Evolutionary conservation across 345 rosid genomes (phyloP), one percentile per base, ranked within the genome.

Genomic region (Anastatica hierochuntica): DNA sequence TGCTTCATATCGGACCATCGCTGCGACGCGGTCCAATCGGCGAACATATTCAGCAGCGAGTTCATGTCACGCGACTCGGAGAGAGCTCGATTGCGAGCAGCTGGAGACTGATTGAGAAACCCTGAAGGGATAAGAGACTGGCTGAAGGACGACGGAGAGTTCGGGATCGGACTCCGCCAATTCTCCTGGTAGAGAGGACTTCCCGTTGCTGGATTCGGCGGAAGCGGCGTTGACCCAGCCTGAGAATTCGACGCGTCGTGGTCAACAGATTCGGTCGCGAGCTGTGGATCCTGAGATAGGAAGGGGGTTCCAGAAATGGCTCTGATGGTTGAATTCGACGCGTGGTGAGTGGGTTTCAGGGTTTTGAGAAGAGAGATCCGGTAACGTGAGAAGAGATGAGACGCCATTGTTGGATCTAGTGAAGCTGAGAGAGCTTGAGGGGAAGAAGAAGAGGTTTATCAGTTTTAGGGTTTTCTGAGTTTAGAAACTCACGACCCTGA

Each of bases 131-230:
- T 59, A 9, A 79, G 58, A 30, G 90, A 61, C 19, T 77, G 77
- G 16, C 46, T 35, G 10, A 44, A 17, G 8, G 80, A 16, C 9
- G 59, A 16, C 11, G 60, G 42, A 13, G 64, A 30, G 26, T 42
- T 45, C 0, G 74, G 77, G 35, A 68, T 64, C 16, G 88, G 95
- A 62, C 29, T 77, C 8, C 98, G 78, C 95, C 94, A 92, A 60
- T 80, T 82, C 56, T 85, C 88, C 13, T 67, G 75, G 67, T 87
- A 90, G 40, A 84, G 74, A 0, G 98, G 95, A 60, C 95, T 85
- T 27, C 94, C 97, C 15, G 94, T 66, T 4, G 90, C 86, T 0
- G 98, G 95, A 64, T 81, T 92, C 0, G 98, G 94, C 2, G 95
- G 98, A 41, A 90, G 84, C 21, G 88, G 79, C 0, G 83, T 58